A percentile compares a stretch with the other conserved stretches of the same genome.
phyloP scores from a whole-genome alignment of 805 yeast species.

The Kodamaea lidongshanica region DNA sequence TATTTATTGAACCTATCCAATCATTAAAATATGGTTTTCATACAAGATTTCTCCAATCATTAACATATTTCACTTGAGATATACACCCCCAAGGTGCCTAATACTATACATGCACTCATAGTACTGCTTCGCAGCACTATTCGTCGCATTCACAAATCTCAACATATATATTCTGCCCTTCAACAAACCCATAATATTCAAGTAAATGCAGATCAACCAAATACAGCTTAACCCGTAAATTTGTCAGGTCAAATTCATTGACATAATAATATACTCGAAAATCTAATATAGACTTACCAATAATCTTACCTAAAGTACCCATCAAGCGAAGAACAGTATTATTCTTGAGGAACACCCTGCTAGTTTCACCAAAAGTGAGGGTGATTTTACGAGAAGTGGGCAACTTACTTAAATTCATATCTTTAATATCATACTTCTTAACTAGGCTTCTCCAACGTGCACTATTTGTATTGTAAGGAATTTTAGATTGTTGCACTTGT shows the following conservation, averaged over 20 bases:
- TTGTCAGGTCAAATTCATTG: conserved; percentile 14
- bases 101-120: not conserved
- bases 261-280: conserved; percentile 23
- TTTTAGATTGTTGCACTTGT: conserved; percentile 32
- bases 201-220: conserved; percentile 21
- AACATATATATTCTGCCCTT: conserved; percentile 19
- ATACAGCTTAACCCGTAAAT: conserved; percentile 12
- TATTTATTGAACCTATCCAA: too few species aligned
- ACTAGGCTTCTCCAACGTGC: conserved; percentile 42
- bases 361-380: conserved; percentile 2
- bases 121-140: too few species aligned
- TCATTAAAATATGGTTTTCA: too few species aligned
- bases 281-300: conserved; percentile 17
- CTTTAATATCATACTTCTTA: conserved; percentile 26
- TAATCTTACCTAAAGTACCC: conserved; percentile 22
- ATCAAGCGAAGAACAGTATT: conserved; percentile 28
- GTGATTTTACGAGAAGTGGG: not conserved
- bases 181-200: conserved; percentile 18
- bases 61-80: too few species aligned
- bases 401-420: not conserved
- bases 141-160: too few species aligned
- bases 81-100: too few species aligned
- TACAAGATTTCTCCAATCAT: too few species aligned
- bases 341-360: conserved; percentile 18
- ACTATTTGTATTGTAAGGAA: conserved; percentile 12